Evolutionary conservation across 163 green algal genomes (phyloP).

Genomic region (Chlorella variabilis): DNA sequence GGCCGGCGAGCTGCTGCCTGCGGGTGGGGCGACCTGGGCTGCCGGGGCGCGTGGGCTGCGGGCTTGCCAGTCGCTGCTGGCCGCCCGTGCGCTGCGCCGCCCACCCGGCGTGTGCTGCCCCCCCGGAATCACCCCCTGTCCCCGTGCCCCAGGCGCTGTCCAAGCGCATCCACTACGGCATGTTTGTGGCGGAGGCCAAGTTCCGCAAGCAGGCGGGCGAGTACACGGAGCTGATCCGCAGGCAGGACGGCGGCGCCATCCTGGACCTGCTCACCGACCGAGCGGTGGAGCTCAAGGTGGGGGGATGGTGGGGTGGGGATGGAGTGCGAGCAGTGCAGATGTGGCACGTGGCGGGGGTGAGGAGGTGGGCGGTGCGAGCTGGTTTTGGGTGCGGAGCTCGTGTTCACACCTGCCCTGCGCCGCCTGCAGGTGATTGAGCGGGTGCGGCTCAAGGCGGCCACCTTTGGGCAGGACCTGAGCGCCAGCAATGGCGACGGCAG

Average conservation of each 20-base stretch:
- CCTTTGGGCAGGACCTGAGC: slow-evolving; percentile 89
- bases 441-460: slow-evolving; percentile 89
- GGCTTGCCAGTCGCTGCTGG: too few species aligned
- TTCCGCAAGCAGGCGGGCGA: slow-evolving; percentile 77
- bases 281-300: slow-evolving; percentile 75
- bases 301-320: background rate
- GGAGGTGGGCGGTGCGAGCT: too few species aligned
- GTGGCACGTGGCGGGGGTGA: background rate
- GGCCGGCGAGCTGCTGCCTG: too few species aligned
- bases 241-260: slow-evolving; percentile 80
- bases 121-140: too few species aligned
- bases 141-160: slow-evolving; percentile 94
- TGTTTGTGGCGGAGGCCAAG: slow-evolving; percentile 99
- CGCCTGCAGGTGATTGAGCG: slow-evolving; percentile 85
- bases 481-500: slow-evolving; percentile 1
- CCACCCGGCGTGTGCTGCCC: too few species aligned
- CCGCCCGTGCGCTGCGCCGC: too few species aligned
- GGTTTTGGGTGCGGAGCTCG: too few species aligned
- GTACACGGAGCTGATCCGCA: slow-evolving; percentile 73
- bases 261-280: slow-evolving; percentile 93
- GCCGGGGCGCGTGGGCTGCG: too few species aligned
- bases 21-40: too few species aligned
- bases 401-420: too few species aligned
- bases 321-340: background rate
- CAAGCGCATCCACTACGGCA: slow-evolving; percentile 98